Conservation (phyloP, 2,329 filamentous ascomycete genomes). For the Penicillium italicum region DNA sequence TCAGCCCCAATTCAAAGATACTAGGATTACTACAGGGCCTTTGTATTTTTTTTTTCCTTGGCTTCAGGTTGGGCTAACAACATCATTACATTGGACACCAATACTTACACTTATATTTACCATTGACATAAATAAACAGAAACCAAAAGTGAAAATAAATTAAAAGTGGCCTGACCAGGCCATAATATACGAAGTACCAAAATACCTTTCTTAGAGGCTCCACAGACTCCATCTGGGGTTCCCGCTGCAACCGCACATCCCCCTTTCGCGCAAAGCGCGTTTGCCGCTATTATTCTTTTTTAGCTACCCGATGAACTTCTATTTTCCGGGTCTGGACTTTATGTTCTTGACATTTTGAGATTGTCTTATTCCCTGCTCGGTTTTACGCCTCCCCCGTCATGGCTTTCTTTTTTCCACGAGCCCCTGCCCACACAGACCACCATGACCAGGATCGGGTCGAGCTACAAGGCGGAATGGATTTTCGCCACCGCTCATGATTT, state of each 20-base stretch:
- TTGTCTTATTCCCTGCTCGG: neutral
- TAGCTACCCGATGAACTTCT: neutral
- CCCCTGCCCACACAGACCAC: neutral
- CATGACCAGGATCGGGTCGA: neutral
- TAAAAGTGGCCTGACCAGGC: constrained; percentile 4
- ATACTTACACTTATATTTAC: neutral
- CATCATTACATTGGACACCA: neutral
- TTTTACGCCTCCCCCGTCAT: constrained; percentile 3
- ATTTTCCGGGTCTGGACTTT: neutral
- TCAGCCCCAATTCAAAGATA: constrained; percentile 9
- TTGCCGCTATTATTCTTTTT: constrained; percentile 31
- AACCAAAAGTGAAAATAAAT: neutral
- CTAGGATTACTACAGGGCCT: neutral
- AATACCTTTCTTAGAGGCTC: constrained; percentile 9
- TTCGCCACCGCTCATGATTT: constrained; percentile 2
- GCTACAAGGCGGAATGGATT: constrained; percentile 3
- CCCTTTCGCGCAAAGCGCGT: constrained; percentile 37
- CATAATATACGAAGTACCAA: neutral
- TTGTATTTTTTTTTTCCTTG: neutral
- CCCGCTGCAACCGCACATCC: constrained; percentile 34
- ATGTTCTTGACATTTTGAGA: neutral
- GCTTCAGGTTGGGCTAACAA: neutral
- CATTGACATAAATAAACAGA: neutral
- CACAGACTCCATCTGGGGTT: constrained; percentile 28
- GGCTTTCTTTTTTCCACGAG: neutral